A percentile compares a stretch with the other conserved stretches of the same genome.
These are phyloP conservation scores for Periconia sp. DNA, from an alignment of 2,329 filamentous ascomycete genomes.

Conservation along the genomic window DNA sequence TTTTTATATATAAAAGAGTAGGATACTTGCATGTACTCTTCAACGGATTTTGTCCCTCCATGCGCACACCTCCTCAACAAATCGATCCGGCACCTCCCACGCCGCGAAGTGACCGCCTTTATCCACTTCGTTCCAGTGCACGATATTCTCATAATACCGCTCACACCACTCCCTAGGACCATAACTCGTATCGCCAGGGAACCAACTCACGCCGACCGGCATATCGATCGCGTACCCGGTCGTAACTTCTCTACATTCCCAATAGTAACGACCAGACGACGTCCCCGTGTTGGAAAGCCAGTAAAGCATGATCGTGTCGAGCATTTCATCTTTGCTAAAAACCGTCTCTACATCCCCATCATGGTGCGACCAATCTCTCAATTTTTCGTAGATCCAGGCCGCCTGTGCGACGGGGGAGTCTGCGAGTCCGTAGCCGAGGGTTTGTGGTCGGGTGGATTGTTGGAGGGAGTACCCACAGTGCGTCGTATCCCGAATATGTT, in stretches of 20 bases:
- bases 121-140: conserved; percentile 17
- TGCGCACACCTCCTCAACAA: conserved; percentile 48
- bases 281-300: conserved; percentile 26
- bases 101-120: conserved; percentile 62
- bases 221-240: conserved; percentile 21
- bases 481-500: conserved; percentile 33
- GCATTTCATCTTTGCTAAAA: conserved; percentile 28
- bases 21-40: too few species aligned
- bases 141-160: conserved; percentile 37
- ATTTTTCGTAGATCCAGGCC: conserved; percentile 77
- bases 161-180: conserved; percentile 13
- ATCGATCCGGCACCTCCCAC: conserved; percentile 54
- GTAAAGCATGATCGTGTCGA: conserved; percentile 27
- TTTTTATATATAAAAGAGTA: too few species aligned
- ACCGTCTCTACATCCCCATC: conserved; percentile 47
- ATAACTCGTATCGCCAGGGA: conserved; percentile 10
- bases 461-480: conserved; percentile 59
- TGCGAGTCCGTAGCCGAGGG: conserved; percentile 66
- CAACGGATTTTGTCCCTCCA: conserved; percentile 7
- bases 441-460: conserved; percentile 69
- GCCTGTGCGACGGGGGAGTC: conserved; percentile 70
- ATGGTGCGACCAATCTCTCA: conserved; percentile 71
- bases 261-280: conserved; percentile 25
- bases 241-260: conserved; percentile 21
- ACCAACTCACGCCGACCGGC: conserved; percentile 21